These are phyloP conservation scores for Hypericum perforatum DNA, from an alignment of 345 rosid genomes.

Conservation along the genomic window DNA sequence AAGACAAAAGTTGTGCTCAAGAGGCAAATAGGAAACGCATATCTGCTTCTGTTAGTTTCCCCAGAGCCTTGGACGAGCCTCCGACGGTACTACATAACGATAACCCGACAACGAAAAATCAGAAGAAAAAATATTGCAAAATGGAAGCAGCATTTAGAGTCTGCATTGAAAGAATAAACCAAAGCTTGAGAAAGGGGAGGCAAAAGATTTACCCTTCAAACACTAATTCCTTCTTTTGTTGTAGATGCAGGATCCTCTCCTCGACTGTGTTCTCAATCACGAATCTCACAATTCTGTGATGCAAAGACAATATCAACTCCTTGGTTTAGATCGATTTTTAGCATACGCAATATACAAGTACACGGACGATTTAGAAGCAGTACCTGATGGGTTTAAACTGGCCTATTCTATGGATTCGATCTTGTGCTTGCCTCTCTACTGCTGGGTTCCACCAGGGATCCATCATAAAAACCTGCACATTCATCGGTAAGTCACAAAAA, in stretches of 20 bases:
- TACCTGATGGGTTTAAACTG: constrained; percentile 97
- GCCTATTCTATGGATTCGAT: constrained; percentile 94
- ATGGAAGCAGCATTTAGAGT: not conserved
- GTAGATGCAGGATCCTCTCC: constrained; percentile 88
- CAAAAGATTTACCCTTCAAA: constrained; percentile 75
- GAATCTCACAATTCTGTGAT: constrained; percentile 64
- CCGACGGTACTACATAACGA: constrained; percentile 60
- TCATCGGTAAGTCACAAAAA: not conserved
- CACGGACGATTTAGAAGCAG: constrained; percentile 6
- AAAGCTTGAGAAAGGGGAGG: not conserved
- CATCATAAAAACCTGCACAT: constrained; percentile 80
- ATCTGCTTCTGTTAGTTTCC: constrained; percentile 66
- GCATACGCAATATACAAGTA: not conserved
- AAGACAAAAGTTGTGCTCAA: constrained; percentile 5
- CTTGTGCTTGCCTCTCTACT: constrained; percentile 93
- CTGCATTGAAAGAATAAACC: not conserved
- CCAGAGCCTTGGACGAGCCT: constrained; percentile 76
- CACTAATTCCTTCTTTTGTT: constrained; percentile 84
- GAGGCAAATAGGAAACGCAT: constrained; percentile 59
- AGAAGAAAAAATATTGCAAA: not conserved
- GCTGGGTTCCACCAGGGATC: constrained; percentile 99
- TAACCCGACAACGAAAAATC: not conserved
- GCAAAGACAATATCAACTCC: constrained; percentile 3
- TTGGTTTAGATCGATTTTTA: constrained; percentile 1
- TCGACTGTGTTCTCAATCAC: constrained; percentile 86